Base-by-base conservation (phyloP, 2,329 filamentous ascomycete genomes). In the Ceratocystis papillata region DNA sequence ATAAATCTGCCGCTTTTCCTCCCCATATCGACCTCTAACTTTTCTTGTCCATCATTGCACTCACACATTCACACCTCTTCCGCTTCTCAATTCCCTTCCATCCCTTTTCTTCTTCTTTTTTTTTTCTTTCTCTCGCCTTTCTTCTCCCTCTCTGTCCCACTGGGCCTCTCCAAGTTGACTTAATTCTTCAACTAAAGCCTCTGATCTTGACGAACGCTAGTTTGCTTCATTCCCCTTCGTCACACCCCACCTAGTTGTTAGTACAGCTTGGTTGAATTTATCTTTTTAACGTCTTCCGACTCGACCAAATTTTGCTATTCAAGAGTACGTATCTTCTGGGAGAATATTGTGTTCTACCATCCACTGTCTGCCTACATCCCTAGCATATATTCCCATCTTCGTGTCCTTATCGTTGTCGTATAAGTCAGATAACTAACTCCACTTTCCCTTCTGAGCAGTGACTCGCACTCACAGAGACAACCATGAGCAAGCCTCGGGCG, bases 391-490 rank as follows among this genome's bases (percentile, higher is more conserved):
- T 41, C 10, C 5, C 28, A 25, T 25, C 22, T 25, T 25, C 22
- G 22, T 25, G 22, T 25, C 22, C 22, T 10, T 37, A 3, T 37
- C 37, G 48, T 46, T 64, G 62, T 64, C 60, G 60, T 70, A 68
- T 70, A 69, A 67, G 70, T 70, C 63, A 30, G 69, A 70, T 61
- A 30, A 61, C 20, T 33, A 48, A 61, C 70, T 71, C 60, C 17
- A 62, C 25, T 37, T 64, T 57, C 53, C 37, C 62, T 25, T 15
- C 33, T 53, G 20, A 57, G 37, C 71, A 96, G 92, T 99, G 93
- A 96, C 94, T 80, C 93, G 94, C 76, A 95, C 93, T 70, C 90
- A 93, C 85, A 99, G 97, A 82, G 66, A 67, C 63, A 65, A 67
- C 63, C 28, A 50, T 20, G 66, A 67, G 10, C 84, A 82, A 80